Percentiles rank a stretch among this genome's conserved stretches.
These are phyloP conservation scores for Pyropia yezoensis DNA, from an alignment of 23 red algal genomes.

Conservation along the genomic window DNA sequence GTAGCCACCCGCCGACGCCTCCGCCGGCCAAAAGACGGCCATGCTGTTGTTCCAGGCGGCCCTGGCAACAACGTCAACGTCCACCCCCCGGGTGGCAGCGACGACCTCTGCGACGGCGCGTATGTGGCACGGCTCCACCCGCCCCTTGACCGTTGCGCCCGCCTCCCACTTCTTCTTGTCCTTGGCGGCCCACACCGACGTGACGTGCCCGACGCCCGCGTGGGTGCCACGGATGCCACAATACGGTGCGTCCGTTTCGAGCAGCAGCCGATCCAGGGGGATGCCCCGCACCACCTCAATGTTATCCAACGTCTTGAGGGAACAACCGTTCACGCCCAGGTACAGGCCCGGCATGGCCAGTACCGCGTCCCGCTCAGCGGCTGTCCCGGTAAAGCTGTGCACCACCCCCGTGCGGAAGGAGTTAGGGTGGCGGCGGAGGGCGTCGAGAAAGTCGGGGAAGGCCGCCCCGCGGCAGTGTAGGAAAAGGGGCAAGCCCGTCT, in stretches of 20 bases:
- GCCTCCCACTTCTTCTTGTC: constrained; percentile 80
- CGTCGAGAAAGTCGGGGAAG: constrained; percentile 39
- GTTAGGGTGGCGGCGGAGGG: constrained; percentile 33
- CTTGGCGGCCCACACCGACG: constrained; percentile 54
- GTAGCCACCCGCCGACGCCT: constrained; percentile 3
- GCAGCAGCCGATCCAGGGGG: constrained; percentile 84
- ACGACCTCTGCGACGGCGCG: constrained; percentile 80
- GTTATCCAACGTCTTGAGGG: constrained; percentile 88
- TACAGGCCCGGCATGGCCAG: constrained; percentile 59
- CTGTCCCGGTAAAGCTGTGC: constrained; percentile 86
- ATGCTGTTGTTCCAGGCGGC: constrained; percentile 74
- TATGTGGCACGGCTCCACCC: constrained; percentile 84
- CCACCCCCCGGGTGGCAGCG: constrained; percentile 47
- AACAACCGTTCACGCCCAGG: constrained; percentile 93
- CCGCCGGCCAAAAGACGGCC: constrained; percentile 54
- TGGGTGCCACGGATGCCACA: constrained; percentile 86
- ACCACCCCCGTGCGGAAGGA: constrained; percentile 63
- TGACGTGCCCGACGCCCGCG: constrained; percentile 45
- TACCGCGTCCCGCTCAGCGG: constrained; percentile 49
- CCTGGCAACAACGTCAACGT: constrained; percentile 38
- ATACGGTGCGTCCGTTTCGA: constrained; percentile 95
- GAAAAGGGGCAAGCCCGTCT: constrained; percentile 62
- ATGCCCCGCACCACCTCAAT: constrained; percentile 42
- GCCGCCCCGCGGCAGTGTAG: constrained; percentile 84
- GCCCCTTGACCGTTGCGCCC: constrained; percentile 64